These are phyloP conservation scores for Blepharisma stoltei DNA, from an alignment of 73 alveolate species.

Conservation along the genomic window DNA sequence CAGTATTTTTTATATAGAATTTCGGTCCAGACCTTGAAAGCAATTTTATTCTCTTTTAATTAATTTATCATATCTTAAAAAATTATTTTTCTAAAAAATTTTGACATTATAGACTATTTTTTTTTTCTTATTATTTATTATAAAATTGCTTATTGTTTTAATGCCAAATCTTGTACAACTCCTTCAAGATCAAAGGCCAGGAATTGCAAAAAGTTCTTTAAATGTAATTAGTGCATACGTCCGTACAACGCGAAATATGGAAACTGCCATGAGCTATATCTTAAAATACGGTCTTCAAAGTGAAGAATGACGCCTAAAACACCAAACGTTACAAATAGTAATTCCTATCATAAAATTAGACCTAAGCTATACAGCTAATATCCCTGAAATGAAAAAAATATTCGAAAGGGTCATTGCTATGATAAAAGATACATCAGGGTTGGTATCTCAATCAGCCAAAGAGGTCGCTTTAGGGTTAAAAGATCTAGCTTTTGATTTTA, in stretches of 20 bases:
- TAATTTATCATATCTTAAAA: too few species aligned
- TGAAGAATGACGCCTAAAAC: slow-evolving; percentile 9
- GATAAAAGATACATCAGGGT: background rate
- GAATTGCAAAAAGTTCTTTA: slow-evolving; percentile 21
- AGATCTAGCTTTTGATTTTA: slow-evolving; percentile 10
- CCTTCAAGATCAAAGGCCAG: background rate
- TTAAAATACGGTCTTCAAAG: slow-evolving; percentile 1
- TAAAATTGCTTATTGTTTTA: too few species aligned
- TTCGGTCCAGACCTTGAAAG: slow-evolving; percentile 33
- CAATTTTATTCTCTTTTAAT: too few species aligned
- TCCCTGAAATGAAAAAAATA: slow-evolving; percentile 24
- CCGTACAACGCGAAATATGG: slow-evolving; percentile 21
- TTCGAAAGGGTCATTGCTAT: background rate
- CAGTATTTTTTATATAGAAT: slow-evolving; percentile 8
- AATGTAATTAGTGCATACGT: background rate
- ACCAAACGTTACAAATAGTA: background rate
- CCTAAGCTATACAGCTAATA: background rate
- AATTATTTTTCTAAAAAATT: too few species aligned
- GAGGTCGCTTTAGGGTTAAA: slow-evolving; percentile 28
- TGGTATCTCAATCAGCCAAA: slow-evolving; percentile 27
- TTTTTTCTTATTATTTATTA: too few species aligned
- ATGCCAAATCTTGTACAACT: slow-evolving; percentile 1
- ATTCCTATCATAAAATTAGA: slow-evolving; percentile 25
- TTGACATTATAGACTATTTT: too few species aligned
- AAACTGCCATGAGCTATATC: background rate